A percentile compares a stretch with the other conserved stretches of the same genome.
phyloP scores from a whole-genome alignment of 129 eudicot species.

The Artemisia tridentata region DNA sequence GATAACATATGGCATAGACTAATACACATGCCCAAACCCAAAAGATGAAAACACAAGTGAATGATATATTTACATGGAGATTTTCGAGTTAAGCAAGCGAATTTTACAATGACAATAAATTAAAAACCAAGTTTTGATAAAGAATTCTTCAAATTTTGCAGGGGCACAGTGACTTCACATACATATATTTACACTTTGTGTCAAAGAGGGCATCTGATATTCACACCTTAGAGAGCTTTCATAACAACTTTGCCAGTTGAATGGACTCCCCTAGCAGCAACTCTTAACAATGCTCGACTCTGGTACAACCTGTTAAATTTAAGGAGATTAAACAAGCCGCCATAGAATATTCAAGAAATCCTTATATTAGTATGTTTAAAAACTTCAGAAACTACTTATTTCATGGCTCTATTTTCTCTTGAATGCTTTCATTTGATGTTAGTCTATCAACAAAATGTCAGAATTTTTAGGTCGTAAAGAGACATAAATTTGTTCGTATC shows the following conservation, averaged over 20 bases:
- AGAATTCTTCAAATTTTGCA: slow-evolving; percentile 17
- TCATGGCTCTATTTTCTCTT: not conserved
- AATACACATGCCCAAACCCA: too few relatives aligned
- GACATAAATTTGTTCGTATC: not conserved
- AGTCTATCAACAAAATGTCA: not conserved
- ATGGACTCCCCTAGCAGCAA: slow-evolving; percentile 76
- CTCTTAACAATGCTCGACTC: slow-evolving; percentile 57
- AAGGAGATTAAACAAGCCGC: slow-evolving; percentile 13
- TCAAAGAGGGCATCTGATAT: slow-evolving; percentile 12
- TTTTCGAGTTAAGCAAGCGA: slow-evolving; percentile 19
- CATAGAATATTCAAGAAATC: not conserved
- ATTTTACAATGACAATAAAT: slow-evolving; percentile 15
- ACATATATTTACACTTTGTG: slow-evolving; percentile 27
- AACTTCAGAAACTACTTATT: not conserved
- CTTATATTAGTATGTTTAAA: not conserved
- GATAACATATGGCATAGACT: too few relatives aligned
- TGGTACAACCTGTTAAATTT: slow-evolving; percentile 68
- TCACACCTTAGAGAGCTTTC: slow-evolving; percentile 51
- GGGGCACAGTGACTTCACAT: not conserved
- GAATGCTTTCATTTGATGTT: not conserved
- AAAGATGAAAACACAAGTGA: not conserved
- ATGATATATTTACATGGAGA: slow-evolving; percentile 27
- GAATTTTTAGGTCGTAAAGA: not conserved
- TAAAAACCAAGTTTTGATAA: slow-evolving; percentile 10
- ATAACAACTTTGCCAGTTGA: slow-evolving; percentile 61